These are phyloP conservation scores for Tolypocladium tundrense DNA, from an alignment of 2,329 filamentous ascomycete species.

Conservation along the genomic window DNA sequence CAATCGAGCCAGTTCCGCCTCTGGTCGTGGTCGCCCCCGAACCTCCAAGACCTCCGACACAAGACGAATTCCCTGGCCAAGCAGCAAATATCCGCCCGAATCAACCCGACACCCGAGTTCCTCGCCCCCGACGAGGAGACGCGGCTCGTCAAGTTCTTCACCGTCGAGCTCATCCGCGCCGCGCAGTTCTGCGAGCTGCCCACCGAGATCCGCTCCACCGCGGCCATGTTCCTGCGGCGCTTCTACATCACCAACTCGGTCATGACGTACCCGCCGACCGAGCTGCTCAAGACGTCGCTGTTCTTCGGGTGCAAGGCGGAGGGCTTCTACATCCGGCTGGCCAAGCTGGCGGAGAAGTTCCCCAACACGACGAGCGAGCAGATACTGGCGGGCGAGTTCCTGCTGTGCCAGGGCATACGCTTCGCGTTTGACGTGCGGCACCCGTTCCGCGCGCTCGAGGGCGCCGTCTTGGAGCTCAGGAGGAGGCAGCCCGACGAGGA, in stretches of 20 bases:
- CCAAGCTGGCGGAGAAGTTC: slow-evolving; percentile 59
- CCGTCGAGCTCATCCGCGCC: slow-evolving; percentile 45
- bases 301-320: slow-evolving; percentile 94
- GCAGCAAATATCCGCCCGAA: slow-evolving; percentile 45
- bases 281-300: slow-evolving; percentile 79
- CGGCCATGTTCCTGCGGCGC: slow-evolving; percentile 79
- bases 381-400: slow-evolving; percentile 83
- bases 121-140: slow-evolving; percentile 77
- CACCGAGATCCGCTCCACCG: slow-evolving; percentile 50
- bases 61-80: slow-evolving; percentile 71
- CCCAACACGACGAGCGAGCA: slow-evolving; percentile 65
- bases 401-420: slow-evolving; percentile 81
- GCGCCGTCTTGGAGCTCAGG: slow-evolving; percentile 72
- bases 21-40: slow-evolving; percentile 79
- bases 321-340: slow-evolving; percentile 60
- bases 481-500: slow-evolving; percentile 54
- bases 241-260: slow-evolving; percentile 95
- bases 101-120: slow-evolving; percentile 59
- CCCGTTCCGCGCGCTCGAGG: slow-evolving; percentile 80
- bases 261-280: slow-evolving; percentile 90
- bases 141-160: slow-evolving; percentile 70
- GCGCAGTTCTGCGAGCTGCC: slow-evolving; percentile 42
- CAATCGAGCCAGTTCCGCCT: slow-evolving; percentile 81
- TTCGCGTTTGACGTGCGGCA: slow-evolving; percentile 93
- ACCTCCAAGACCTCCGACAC: slow-evolving; percentile 60